Evolutionary conservation across 2,329 filamentous ascomycete genomes (phyloP), one percentile per base, ranked within the genome.

Genomic region (Cladophialophora carrionii): DNA sequence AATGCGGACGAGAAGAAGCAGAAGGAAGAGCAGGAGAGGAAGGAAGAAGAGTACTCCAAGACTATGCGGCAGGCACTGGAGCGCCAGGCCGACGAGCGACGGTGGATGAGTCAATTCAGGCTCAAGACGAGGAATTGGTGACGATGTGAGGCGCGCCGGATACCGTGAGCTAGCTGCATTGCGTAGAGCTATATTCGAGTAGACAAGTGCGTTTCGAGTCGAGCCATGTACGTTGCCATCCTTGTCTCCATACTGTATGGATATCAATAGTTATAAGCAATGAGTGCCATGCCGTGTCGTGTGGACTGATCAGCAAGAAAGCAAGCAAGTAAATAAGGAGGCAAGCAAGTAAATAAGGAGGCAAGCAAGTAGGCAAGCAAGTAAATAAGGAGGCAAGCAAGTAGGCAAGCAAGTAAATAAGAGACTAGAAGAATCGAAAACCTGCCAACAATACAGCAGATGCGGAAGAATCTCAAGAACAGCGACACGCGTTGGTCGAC

Each of bases 41-140:
- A 76, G 56, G 81, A 78, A n/a, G 79, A 78, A 54, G 84, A 88
- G 70, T 93, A 94, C 76, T 82, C 82, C n/a, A 81, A 85, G 61
- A 85, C 81, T 70, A 93, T 96, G 90, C 84, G 90, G 68, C 81
- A 83, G 71, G 91, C 90, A 22, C 78, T 96, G 65, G 86, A 91
- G 78, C 82, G 82, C 69, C 91, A 96, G 77, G 91, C 91, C 9
- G 87, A 92, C 74, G 91, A 95, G 76, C 86, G 90, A 64, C 83
- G 88, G 70, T 92, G 91, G 76, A 85, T 94, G 75, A 85, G 85
- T 69, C 86, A 87, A 29, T 81, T 92, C 71, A 88, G 87, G 17
- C 76, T 87, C 49, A 68, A 66, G 61, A 67, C 63, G 37, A 57
- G 67, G 12, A 48, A 62, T 57, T 61, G 37, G 48, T 56, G 31